Conservation (phyloP, 225 moss, liverwort and hornwort species). For the Ulota crispa region DNA sequence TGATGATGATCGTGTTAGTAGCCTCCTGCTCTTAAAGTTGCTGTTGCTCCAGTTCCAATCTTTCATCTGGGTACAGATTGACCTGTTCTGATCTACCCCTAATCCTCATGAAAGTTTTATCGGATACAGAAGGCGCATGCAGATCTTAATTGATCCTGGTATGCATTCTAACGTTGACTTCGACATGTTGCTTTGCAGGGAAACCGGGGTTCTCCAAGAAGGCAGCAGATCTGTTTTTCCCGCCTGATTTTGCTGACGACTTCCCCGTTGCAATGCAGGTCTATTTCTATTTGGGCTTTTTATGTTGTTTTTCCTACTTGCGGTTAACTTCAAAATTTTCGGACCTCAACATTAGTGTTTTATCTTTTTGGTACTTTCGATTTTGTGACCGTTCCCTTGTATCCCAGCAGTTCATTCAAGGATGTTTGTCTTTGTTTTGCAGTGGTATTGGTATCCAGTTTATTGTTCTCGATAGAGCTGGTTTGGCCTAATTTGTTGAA, state of each 20-base stretch:
- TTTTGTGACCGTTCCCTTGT: neutral
- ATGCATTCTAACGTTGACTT: conserved; percentile 2
- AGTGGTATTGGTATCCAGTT: neutral
- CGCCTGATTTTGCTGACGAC: conserved; percentile 91
- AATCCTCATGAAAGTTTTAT: neutral
- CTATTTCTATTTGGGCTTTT: neutral
- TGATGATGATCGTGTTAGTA: neutral
- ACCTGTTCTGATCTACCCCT: neutral
- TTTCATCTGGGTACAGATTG: neutral
- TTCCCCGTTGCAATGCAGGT: conserved; percentile 98
- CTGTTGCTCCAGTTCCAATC: conserved; percentile 6
- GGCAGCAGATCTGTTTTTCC: conserved; percentile 87
- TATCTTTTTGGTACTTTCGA: neutral
- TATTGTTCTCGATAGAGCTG: neutral
- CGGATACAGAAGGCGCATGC: neutral
- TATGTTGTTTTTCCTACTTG: neutral
- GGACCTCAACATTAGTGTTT: neutral
- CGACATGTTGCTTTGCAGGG: conserved; percentile 43
- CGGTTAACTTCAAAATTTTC: neutral
- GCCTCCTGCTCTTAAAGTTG: neutral
- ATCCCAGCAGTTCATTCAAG: neutral
- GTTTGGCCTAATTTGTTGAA: neutral
- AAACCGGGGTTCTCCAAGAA: conserved; percentile 90
- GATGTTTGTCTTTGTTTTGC: neutral
- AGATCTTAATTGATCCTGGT: conserved; percentile 4